Evolutionary conservation across 2,329 filamentous ascomycete species (phyloP), one percentile per base, ranked within the genome.

Genomic region (Stromatinia cepivora): DNA sequence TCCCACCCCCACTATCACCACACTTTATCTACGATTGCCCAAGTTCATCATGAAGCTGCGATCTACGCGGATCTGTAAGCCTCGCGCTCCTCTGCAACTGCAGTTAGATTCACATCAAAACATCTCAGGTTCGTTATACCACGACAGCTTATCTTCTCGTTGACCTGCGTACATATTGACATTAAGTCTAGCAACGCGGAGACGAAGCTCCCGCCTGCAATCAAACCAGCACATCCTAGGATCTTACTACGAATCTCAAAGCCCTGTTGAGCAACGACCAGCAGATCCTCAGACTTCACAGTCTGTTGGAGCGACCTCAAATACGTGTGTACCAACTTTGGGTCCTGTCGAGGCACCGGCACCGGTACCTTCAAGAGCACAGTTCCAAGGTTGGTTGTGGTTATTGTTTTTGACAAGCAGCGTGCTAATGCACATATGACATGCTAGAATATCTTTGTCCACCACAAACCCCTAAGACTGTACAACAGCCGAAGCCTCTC

Each of bases 181-280:
- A 56, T 71, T 65, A n/a, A 28, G 52, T 71, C 31, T 56, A 69
- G 62, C 56, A 53, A 25, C 56, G 54, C 70, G 58, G 22, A 71
- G 70, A 72, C 69, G 59, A 73, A 73, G 71, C 69, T 72, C 65
- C 61, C 68, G 68, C 50, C 46, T 73, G 54, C n/a, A 71, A 71
- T 65, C 56, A 70, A 70, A 42, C 53, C 69, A 65, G 65, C 65
- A 69, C 36, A 68, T 67, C 67, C 59, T 71, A 70, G 69, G 46
- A n/a, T n/a, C n/a, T n/a, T n/a, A n/a, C n/a, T n/a, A n/a, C n/a
- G n/a, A n/a, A 58, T 68, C 71, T 63, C 58, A 71, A 72, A 71
- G 66, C 69, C 58, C 31, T 62, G 53, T 70, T 22, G 56, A 72
- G 69, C 52, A 73, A 70, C 70, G 58, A 71, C 54, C 59, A 72